These are phyloP conservation scores for Colletotrichum incanum DNA, from an alignment of 2,329 filamentous ascomycete genomes.

Conservation along the genomic window DNA sequence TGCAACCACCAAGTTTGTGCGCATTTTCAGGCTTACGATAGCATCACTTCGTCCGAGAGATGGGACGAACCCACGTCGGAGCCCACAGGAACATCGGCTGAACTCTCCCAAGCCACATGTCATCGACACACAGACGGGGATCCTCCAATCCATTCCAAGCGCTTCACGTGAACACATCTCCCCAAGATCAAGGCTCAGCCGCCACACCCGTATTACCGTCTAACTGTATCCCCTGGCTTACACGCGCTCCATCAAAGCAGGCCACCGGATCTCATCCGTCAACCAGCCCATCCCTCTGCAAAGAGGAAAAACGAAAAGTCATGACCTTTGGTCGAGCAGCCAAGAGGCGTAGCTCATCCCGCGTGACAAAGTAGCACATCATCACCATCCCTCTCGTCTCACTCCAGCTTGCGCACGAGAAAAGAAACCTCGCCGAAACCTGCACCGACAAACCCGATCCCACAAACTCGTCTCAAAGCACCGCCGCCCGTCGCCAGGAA, in stretches of 20 bases:
- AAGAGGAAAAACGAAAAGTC: background rate
- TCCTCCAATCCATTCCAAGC: background rate
- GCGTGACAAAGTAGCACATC: background rate
- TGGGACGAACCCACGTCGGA: constrained; percentile 1
- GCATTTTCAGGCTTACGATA: background rate
- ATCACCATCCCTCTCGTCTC: background rate
- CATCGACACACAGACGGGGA: background rate
- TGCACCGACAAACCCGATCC: background rate
- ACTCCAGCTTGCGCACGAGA: background rate
- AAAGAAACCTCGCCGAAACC: background rate
- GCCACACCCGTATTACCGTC: constrained; percentile 24
- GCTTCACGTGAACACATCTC: background rate
- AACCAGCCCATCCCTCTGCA: background rate
- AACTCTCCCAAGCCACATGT: background rate
- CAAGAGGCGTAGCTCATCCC: background rate
- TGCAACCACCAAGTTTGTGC: too few species aligned
- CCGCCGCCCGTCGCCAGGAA: background rate
- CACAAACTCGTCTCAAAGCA: background rate
- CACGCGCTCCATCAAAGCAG: background rate
- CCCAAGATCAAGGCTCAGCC: constrained; percentile 1
- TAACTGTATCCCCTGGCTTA: constrained; percentile 2
- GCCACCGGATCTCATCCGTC: background rate
- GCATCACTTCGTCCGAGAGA: background rate
- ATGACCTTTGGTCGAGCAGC: background rate
- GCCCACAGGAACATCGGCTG: constrained; percentile 2